Base-by-base conservation (phyloP, 768 basidiomycete species). In the Suillus decipiens region DNA sequence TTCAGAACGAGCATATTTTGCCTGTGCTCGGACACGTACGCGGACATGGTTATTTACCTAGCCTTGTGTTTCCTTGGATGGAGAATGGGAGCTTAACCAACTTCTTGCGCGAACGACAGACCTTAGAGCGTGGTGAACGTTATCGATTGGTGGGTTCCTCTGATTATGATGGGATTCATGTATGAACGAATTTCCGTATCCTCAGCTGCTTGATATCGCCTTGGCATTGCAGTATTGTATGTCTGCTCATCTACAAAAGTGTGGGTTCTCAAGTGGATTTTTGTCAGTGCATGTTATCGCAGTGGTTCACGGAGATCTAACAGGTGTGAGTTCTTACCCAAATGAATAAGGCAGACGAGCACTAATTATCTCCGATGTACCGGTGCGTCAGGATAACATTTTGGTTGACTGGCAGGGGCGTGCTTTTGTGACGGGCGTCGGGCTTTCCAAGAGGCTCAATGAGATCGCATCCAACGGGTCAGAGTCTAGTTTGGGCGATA, bases 341-440 rank as follows among this genome's bases (percentile, higher is more conserved):
- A 34, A 10, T 19, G 6, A 47, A 11, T 12, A 31, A 7, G 24
- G 41, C 10, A 31, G 15, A 24, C 7, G n/a, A 42, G 12, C 15
- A 24, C 42, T n/a, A 7, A 42, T 42, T 14, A 34, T 11, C 33
- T 34, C 28, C 12, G 2, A 47, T 14, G 5, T 24, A 5, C 45
- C 7, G 45, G 45, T 41, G 39, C 7, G 14, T 6, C 12, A 64
- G 79, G 74, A 77, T 0, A 83, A 81, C 64, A 75, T 83, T 51
- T 73, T 82, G n/a, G 75, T 83, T 55, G 77, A 79, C 61, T 74
- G 76, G 61, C 63, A 78, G 31, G 72, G 75, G n/a, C 73, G 74
- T 39, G 80, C 76, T 8, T 73, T 73, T 19, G 67, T 83, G 17
- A 77, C 77, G 63, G 81, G 81, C 61, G 81, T 82, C 62, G 81